Percentiles rank a stretch among this genome's conserved stretches.
These are phyloP conservation scores for Aureobasidium vineae DNA, from an alignment of 2,329 filamentous ascomycete genomes.

Conservation along the genomic window DNA sequence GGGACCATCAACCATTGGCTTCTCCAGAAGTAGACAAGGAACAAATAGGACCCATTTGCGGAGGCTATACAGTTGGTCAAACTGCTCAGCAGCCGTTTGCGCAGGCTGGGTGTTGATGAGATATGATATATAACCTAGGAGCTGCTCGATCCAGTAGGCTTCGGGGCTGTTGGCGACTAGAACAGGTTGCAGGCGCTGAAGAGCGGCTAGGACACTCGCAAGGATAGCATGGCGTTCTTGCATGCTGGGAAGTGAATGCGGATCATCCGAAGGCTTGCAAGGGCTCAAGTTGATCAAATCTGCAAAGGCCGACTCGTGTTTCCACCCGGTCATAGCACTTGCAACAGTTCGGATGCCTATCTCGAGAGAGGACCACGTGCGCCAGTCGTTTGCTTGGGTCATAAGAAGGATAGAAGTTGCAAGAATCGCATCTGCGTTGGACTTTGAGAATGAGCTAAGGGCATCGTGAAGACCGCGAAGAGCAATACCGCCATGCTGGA, in stretches of 20 bases:
- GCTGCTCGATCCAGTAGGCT: slow-evolving; percentile 50
- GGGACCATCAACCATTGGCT: slow-evolving; percentile 70
- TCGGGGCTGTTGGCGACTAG: slow-evolving; percentile 48
- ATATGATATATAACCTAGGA: slow-evolving; percentile 49
- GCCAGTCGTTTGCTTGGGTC: slow-evolving; percentile 96
- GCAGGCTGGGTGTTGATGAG: slow-evolving; percentile 44
- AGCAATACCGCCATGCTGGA: slow-evolving; percentile 82
- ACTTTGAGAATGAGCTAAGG: slow-evolving; percentile 77
- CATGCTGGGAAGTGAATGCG: slow-evolving; percentile 5
- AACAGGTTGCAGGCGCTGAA: slow-evolving; percentile 47
- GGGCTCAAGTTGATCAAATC: slow-evolving; percentile 62
- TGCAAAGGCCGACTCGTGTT: slow-evolving; percentile 81
- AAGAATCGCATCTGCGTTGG: slow-evolving; percentile 86
- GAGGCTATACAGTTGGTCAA: slow-evolving; percentile 82
- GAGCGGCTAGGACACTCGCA: slow-evolving; percentile 43
- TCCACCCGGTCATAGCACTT: slow-evolving; percentile 87
- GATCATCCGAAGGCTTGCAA: slow-evolving; percentile 1
- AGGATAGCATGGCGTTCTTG: slow-evolving; percentile 35
- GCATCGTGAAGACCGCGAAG: slow-evolving; percentile 85
- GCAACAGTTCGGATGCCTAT: slow-evolving; percentile 89
- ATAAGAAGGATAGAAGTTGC: slow-evolving; percentile 88
- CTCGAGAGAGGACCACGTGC: slow-evolving; percentile 89
- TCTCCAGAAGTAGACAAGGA: slow-evolving; percentile 77
- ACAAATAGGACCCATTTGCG: slow-evolving; percentile 96
- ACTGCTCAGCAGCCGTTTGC: slow-evolving; percentile 70